Evolutionary conservation across 129 eudicot species (phyloP).

Genomic region (Kitagawia praeruptora): DNA sequence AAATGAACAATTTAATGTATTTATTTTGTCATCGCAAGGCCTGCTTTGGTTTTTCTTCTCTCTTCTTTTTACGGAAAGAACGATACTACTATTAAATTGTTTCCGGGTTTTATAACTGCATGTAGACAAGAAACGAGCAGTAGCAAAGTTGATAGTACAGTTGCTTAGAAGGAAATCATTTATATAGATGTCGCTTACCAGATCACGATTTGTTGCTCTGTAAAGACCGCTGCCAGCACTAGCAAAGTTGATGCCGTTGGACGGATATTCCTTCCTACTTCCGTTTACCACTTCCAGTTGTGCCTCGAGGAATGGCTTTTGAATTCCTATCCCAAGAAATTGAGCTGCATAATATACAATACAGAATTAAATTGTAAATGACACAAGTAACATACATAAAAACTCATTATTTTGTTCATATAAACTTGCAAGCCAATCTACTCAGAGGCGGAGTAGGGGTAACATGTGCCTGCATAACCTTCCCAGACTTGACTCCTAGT

Average conservation of each 20-base stretch:
- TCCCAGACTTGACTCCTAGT: too few species aligned
- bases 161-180: too few species aligned
- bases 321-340: conserved; percentile 42
- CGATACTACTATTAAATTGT: too few species aligned
- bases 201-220: conserved; percentile 32
- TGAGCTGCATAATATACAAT: conserved; percentile 36
- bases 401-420: too few species aligned
- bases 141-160: background rate
- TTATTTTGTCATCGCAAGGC: background rate
- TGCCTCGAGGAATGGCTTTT: conserved; percentile 50
- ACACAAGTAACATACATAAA: background rate
- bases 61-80: too few species aligned
- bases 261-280: conserved; percentile 30
- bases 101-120: too few species aligned
- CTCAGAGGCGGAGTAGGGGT: background rate
- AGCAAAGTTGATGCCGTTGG: conserved; percentile 69
- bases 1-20: background rate
- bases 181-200: conserved; percentile 22
- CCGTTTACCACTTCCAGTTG: conserved; percentile 24
- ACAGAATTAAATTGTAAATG: background rate
- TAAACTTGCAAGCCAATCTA: background rate
- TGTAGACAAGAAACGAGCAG: background rate
- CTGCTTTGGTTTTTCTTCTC: too few species aligned
- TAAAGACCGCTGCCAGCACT: conserved; percentile 81
- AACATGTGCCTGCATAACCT: too few species aligned